These are phyloP conservation scores for Wickerhamomyces canadensis DNA, from an alignment of 805 yeast genomes.

Conservation along the genomic window DNA sequence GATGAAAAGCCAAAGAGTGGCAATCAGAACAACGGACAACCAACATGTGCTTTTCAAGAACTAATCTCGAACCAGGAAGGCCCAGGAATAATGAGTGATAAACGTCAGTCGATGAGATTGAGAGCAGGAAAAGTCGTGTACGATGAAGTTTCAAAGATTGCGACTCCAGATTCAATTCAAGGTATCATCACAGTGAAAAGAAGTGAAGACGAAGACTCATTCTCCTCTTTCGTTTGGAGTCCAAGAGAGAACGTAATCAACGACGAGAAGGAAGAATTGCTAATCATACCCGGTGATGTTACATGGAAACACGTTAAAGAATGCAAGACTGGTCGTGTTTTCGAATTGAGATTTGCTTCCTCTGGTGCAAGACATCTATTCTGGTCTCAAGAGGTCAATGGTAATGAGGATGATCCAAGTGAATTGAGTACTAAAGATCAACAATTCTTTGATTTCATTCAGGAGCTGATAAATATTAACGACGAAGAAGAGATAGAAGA, in stretches of 20 bases:
- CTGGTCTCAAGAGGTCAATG: conserved; percentile 75
- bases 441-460: conserved; percentile 41
- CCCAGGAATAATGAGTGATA: background rate
- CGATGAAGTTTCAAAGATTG: conserved; percentile 52
- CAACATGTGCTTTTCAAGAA: too few species aligned
- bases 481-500: conserved; percentile 27
- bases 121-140: conserved; percentile 76
- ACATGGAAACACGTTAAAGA: conserved; percentile 65
- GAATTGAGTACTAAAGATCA: conserved; percentile 56
- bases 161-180: conserved; percentile 66
- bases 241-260: conserved; percentile 50
- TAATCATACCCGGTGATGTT: conserved; percentile 83
- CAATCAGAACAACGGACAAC: background rate
- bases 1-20: too few species aligned
- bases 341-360: conserved; percentile 55
- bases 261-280: conserved; percentile 51
- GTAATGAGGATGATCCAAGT: conserved; percentile 54
- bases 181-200: conserved; percentile 60
- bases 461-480: conserved; percentile 39
- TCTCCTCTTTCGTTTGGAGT: conserved; percentile 67
- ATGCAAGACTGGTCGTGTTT: conserved; percentile 75
- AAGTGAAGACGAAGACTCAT: conserved; percentile 65
- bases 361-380: conserved; percentile 50
- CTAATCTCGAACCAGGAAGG: background rate
- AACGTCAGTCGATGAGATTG: conserved; percentile 34